Percentiles rank a stretch among this genome's conserved stretches.
These are phyloP conservation scores for Sugiyamaella marilandica DNA, from an alignment of 805 yeast species.

Conservation along the genomic window DNA sequence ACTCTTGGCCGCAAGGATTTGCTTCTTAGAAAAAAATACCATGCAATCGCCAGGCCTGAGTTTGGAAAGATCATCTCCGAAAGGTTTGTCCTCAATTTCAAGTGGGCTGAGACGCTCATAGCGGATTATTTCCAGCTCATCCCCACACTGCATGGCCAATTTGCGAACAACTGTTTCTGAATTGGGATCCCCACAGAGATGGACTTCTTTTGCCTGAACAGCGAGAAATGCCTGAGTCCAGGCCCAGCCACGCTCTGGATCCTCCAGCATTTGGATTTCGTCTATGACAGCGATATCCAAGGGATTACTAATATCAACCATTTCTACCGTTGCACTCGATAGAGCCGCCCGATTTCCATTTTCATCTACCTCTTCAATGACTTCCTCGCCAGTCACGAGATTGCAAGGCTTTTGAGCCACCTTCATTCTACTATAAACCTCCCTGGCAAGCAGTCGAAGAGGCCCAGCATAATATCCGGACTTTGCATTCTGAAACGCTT, in stretches of 20 bases:
- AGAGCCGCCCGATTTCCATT: slow-evolving; percentile 66
- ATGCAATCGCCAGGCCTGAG: slow-evolving; percentile 76
- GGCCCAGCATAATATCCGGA: slow-evolving; percentile 96
- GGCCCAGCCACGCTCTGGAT: slow-evolving; percentile 76
- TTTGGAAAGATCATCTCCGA: slow-evolving; percentile 31
- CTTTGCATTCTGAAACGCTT: slow-evolving; percentile 56
- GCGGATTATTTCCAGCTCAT: slow-evolving; percentile 60
- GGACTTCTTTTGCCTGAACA: slow-evolving; percentile 77
- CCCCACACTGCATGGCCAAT: slow-evolving; percentile 69
- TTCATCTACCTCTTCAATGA: slow-evolving; percentile 62
- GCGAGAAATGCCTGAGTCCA: slow-evolving; percentile 93
- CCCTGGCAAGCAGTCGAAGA: slow-evolving; percentile 81
- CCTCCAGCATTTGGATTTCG: slow-evolving; percentile 93
- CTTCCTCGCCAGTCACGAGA: slow-evolving; percentile 93
- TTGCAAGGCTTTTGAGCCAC: slow-evolving; percentile 66
- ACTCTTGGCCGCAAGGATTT: slow-evolving; percentile 64
- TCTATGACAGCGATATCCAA: slow-evolving; percentile 89
- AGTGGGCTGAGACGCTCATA: slow-evolving; percentile 76
- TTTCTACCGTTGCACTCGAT: slow-evolving; percentile 88
- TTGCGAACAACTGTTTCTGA: slow-evolving; percentile 63
- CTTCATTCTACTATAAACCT: slow-evolving; percentile 78
- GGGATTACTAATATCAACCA: slow-evolving; percentile 64
- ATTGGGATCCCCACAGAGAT: slow-evolving; percentile 89
- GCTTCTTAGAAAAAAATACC: slow-evolving; percentile 75
- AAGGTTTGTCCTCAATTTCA: slow-evolving; percentile 42